Evolutionary conservation across 805 yeast genomes (phyloP).

Genomic region (Candida sonorensis): DNA sequence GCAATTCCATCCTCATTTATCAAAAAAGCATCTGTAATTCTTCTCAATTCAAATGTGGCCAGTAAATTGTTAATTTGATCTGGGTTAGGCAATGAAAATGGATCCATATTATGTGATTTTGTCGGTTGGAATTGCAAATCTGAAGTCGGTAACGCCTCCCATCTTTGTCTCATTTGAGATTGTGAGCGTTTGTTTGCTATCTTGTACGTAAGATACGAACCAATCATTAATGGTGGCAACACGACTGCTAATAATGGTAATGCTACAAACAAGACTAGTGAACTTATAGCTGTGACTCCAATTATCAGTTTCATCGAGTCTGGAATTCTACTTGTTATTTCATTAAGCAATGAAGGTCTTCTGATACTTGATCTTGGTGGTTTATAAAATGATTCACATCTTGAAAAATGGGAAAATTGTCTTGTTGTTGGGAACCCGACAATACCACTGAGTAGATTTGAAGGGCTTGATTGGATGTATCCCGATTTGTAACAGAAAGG

Average conservation of each 20-base stretch:
- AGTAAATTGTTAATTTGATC: slow-evolving; percentile 24
- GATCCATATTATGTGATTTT: slow-evolving; percentile 2
- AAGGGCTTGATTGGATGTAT: no score
- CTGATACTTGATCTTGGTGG: slow-evolving; percentile 19
- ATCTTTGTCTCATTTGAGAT: slow-evolving; percentile 12
- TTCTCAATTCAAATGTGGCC: slow-evolving; percentile 24
- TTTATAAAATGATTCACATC: slow-evolving; percentile 5
- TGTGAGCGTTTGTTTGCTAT: slow-evolving; percentile 7
- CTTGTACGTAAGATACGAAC: slow-evolving; percentile 16
- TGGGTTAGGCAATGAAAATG: slow-evolving; percentile 17
- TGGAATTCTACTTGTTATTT: slow-evolving; percentile 19
- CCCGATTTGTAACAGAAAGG: no score
- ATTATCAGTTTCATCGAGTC: slow-evolving; percentile 23
- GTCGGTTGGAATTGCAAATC: slow-evolving; percentile 19
- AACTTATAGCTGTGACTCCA: slow-evolving; percentile 20
- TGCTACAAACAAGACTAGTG: slow-evolving; percentile 26
- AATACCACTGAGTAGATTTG: no score
- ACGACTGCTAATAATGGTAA: slow-evolving; percentile 24
- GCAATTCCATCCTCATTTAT: slow-evolving; percentile 24
- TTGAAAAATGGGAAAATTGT: background rate
- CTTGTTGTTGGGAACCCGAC: background rate
- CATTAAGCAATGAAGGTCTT: slow-evolving; percentile 10
- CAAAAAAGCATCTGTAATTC: slow-evolving; percentile 26
- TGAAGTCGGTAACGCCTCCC: slow-evolving; percentile 21
- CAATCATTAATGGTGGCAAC: slow-evolving; percentile 26